A percentile compares a stretch with the other conserved stretches of the same genome.
These are phyloP conservation scores for Neurospora sp. DNA, from an alignment of 495 filamentous ascomycete species.

Conservation along the genomic window DNA sequence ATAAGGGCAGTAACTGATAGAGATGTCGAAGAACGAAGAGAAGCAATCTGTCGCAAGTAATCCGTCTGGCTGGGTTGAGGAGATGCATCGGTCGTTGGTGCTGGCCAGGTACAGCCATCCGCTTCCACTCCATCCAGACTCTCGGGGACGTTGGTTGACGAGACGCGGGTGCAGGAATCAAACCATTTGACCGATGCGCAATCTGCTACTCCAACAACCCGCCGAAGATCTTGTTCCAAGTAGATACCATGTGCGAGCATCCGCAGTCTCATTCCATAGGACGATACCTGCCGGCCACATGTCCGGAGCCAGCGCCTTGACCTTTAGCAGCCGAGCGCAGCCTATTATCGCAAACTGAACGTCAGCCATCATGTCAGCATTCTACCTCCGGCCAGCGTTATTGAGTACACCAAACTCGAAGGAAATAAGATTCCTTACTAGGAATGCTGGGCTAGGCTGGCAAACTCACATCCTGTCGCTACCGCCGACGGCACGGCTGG, in stretches of 20 bases:
- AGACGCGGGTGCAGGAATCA: not conserved
- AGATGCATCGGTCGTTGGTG: conserved; percentile 20
- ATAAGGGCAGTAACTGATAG: conserved; percentile 13
- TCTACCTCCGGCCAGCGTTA: conserved; percentile 70
- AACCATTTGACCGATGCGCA: conserved; percentile 20
- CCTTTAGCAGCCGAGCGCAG: conserved; percentile 88
- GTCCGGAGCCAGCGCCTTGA: conserved; percentile 56
- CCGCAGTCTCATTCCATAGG: conserved; percentile 49
- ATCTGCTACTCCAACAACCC: conserved; percentile 17
- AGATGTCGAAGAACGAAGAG: conserved; percentile 26
- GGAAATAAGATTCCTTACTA: conserved; percentile 85
- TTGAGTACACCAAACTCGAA: conserved; percentile 77
- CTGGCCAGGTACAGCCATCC: conserved; percentile 11
- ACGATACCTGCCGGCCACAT: conserved; percentile 56
- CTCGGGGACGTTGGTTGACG: not conserved
- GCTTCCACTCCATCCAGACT: not conserved
- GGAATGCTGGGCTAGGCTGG: conserved; percentile 57
- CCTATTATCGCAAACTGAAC: conserved; percentile 80
- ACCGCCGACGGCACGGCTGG: conserved; percentile 79
- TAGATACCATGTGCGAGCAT: not conserved
- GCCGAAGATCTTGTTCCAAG: not conserved
- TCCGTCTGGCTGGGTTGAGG: conserved; percentile 10
- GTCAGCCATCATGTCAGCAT: conserved; percentile 72
- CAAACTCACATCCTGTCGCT: conserved; percentile 99
- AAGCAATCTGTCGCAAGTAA: conserved; percentile 20